phyloP scores from a whole-genome alignment of 805 yeast species.

The Candida ponderosae region DNA sequence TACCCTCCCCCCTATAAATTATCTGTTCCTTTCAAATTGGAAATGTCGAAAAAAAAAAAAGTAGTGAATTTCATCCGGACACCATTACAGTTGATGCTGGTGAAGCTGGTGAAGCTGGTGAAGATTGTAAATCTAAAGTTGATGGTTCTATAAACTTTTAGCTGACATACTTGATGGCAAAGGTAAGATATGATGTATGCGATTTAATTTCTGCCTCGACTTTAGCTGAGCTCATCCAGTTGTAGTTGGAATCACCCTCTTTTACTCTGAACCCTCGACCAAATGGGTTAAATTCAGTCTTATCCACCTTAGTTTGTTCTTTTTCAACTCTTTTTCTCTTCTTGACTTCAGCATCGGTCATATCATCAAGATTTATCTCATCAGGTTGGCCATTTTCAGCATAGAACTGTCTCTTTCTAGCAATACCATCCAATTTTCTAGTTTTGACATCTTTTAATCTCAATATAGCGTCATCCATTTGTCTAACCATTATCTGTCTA shows the following conservation, averaged over 20 bases:
- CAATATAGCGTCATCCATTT: slow-evolving; percentile 70
- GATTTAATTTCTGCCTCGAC: slow-evolving; percentile 81
- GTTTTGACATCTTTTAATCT: slow-evolving; percentile 73
- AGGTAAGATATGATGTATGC: slow-evolving; percentile 90
- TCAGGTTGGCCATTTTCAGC: slow-evolving; percentile 16
- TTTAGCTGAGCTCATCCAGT: slow-evolving; percentile 82
- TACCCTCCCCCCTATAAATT: too few relatives aligned
- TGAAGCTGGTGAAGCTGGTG: too few relatives aligned
- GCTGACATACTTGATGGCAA: slow-evolving; percentile 53
- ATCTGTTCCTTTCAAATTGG: too few relatives aligned
- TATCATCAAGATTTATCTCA: slow-evolving; percentile 14
- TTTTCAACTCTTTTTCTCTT: slow-evolving; percentile 17
- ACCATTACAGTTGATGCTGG: too few relatives aligned
- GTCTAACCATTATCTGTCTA: slow-evolving; percentile 79
- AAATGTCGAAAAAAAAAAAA: too few relatives aligned
- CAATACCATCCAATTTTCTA: slow-evolving; percentile 61
- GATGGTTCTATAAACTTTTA: too few relatives aligned
- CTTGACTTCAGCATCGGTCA: slow-evolving; percentile 14
- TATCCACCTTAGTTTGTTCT: slow-evolving; percentile 23
- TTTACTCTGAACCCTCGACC: slow-evolving; percentile 79
- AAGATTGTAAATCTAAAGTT: too few relatives aligned
- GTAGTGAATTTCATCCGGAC: too few relatives aligned
- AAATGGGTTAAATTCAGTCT: slow-evolving; percentile 77
- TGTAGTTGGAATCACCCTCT: slow-evolving; percentile 78
- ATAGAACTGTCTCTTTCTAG: slow-evolving; percentile 34